A percentile compares a stretch with the other conserved stretches of the same genome.
Conservation (phyloP, 169 alveolate species). For the Eimeria brunetti region DNA sequence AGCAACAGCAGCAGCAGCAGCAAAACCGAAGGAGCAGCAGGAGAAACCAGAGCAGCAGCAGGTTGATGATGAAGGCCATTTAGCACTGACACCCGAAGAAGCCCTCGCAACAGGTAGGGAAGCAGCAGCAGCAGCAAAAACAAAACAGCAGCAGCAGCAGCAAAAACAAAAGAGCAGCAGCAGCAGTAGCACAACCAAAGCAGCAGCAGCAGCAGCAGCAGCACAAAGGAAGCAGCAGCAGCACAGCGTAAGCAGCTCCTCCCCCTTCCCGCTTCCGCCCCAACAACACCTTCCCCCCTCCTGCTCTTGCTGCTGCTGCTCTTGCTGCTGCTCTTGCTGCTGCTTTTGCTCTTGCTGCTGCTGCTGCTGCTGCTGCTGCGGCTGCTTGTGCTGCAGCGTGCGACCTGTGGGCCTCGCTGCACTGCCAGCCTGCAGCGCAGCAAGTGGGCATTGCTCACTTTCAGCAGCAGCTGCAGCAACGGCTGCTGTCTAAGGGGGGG, state of each 20-base stretch:
- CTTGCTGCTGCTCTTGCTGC: no score
- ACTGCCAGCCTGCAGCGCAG: background rate
- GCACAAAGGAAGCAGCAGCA: background rate
- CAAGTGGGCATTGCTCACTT: slow-evolving; percentile 9
- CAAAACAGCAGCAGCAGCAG: background rate
- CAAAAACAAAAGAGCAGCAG: no score
- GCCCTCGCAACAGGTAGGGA: slow-evolving; percentile 66
- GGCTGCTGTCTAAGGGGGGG: background rate
- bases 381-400: slow-evolving; percentile 6
- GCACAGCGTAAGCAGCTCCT: no score
- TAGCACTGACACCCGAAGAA: slow-evolving; percentile 36
- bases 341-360: background rate
- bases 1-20: background rate
- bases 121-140: background rate
- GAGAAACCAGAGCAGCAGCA: background rate
- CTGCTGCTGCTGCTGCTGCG: slow-evolving; percentile 19
- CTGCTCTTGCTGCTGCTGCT: background rate
- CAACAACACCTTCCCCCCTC: background rate
- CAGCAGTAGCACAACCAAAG: no score
- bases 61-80: background rate
- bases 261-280: background rate
- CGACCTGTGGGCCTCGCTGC: slow-evolving; percentile 61
- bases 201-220: background rate
- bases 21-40: background rate
- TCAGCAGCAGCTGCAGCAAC: slow-evolving; percentile 42